Evolutionary conservation across 2,329 filamentous ascomycete species (phyloP).

Genomic region (Coniochaeta sp.): DNA sequence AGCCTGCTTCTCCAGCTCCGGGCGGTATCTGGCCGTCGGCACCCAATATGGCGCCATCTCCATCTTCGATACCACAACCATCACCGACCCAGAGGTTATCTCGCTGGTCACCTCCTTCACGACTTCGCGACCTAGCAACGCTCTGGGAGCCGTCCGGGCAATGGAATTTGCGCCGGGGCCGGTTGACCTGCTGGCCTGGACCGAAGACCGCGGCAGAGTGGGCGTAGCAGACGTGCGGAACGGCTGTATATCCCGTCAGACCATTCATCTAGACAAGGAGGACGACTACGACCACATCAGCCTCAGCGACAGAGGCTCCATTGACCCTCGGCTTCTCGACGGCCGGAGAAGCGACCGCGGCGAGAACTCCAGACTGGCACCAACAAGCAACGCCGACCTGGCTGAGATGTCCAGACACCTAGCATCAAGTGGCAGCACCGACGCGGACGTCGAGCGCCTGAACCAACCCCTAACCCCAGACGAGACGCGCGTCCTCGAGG

Average conservation of each 20-base stretch:
- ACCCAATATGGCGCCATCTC: constrained; percentile 77
- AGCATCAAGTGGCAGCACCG: constrained; percentile 20
- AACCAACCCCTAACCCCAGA: constrained; percentile 45
- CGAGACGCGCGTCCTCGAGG: constrained; percentile 49
- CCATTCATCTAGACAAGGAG: constrained; percentile 55
- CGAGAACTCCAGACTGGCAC: neutral
- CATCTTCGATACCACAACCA: constrained; percentile 54
- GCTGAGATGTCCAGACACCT: constrained; percentile 18
- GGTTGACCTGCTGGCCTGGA: constrained; percentile 88
- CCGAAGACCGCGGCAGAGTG: constrained; percentile 73
- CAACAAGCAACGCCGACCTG: constrained; percentile 6
- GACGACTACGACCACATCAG: constrained; percentile 48
- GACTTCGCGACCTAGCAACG: constrained; percentile 65
- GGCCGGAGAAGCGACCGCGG: constrained; percentile 30
- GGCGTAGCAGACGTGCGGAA: constrained; percentile 67
- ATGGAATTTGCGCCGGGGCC: constrained; percentile 90
- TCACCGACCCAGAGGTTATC: constrained; percentile 38
- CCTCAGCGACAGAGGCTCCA: constrained; percentile 46
- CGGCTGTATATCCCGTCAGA: constrained; percentile 60
- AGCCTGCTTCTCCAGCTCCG: constrained; percentile 67
- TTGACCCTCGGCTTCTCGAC: constrained; percentile 46
- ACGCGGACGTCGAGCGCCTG: constrained; percentile 31
- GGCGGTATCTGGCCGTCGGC: constrained; percentile 64
- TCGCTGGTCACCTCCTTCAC: constrained; percentile 68
- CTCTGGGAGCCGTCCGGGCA: constrained; percentile 73